phyloP scores from a whole-genome alignment of 1,139 yeast genomes.

The Blastobotrys raffinosifermentans region DNA sequence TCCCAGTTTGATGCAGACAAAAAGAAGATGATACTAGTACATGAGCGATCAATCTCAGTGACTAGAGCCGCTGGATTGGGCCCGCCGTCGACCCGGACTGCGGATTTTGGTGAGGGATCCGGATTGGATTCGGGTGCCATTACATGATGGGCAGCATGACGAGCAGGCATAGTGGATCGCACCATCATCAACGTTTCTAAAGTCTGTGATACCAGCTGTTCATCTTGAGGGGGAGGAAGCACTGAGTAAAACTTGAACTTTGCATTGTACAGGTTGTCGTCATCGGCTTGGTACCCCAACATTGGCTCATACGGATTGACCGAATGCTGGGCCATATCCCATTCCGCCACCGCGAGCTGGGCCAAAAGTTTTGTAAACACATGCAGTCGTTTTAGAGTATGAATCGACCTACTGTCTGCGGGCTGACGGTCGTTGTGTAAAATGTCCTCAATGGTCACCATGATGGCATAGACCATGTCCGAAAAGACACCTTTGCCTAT shows the following conservation, averaged over 20 bases:
- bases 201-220: slow-evolving; percentile 24
- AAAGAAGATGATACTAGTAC: slow-evolving; percentile 44
- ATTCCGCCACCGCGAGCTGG: slow-evolving; percentile 30
- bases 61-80: slow-evolving; percentile 12
- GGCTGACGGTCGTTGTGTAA: slow-evolving; percentile 11
- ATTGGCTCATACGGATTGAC: slow-evolving; percentile 6
- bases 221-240: slow-evolving; percentile 27
- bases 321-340: slow-evolving; percentile 21
- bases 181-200: slow-evolving; percentile 23
- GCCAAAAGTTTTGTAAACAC: slow-evolving; percentile 30
- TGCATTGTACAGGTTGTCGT: slow-evolving; percentile 19
- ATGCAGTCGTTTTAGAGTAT: slow-evolving; percentile 27
- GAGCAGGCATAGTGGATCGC: slow-evolving; percentile 24
- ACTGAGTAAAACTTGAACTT: slow-evolving; percentile 26
- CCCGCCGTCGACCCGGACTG: not conserved
- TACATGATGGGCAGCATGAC: slow-evolving; percentile 23
- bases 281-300: slow-evolving; percentile 10
- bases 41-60: slow-evolving; percentile 42
- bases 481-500: slow-evolving; percentile 21
- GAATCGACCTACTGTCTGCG: slow-evolving; percentile 25
- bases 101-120: not conserved
- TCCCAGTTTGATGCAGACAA: slow-evolving; percentile 52
- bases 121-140: slow-evolving; percentile 5
- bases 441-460: slow-evolving; percentile 15
- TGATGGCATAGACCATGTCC: slow-evolving; percentile 21